These are phyloP conservation scores for Salmacisia buchloeana DNA, from an alignment of 1,284 basidiomycete genomes.

Conservation along the genomic window DNA sequence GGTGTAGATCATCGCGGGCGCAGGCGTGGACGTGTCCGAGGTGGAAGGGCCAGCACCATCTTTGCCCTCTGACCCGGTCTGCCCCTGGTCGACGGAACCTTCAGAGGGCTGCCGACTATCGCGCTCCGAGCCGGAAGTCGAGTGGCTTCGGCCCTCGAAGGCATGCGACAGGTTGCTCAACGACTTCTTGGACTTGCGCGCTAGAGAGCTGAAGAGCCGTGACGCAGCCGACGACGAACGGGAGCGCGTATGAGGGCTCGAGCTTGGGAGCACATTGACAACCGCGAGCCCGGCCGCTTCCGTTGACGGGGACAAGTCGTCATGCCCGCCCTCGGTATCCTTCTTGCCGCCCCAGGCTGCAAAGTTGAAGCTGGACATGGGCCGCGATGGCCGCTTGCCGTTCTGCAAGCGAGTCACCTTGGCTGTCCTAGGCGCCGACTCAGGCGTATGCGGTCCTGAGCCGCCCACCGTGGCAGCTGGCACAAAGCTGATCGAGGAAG, in stretches of 20 bases:
- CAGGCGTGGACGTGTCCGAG: not conserved
- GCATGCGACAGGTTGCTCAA: not conserved
- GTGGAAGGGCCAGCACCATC: not conserved
- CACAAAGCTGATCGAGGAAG: not conserved
- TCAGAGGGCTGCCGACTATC: not conserved
- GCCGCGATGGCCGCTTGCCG: not conserved
- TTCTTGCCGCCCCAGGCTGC: constrained; percentile 1
- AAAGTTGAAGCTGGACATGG: not conserved
- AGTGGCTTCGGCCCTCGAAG: not conserved
- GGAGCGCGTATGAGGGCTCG: no score
- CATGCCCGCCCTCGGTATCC: not conserved
- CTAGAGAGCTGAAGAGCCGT: not conserved
- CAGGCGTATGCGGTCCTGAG: not conserved
- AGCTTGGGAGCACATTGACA: not conserved
- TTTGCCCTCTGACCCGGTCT: not conserved
- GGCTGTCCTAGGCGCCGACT: not conserved
- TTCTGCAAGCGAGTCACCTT: not conserved
- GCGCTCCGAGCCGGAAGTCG: not conserved
- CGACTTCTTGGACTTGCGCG: not conserved
- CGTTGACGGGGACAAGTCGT: no score
- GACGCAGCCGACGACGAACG: not conserved
- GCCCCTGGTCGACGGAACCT: not conserved
- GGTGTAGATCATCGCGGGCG: not conserved
- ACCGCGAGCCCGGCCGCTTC: not conserved
- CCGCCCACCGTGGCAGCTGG: not conserved